A percentile compares a stretch with the other conserved stretches of the same genome.
Evolutionary conservation across 257 asterid species (phyloP).

Genomic region (Solanum neorickii): DNA sequence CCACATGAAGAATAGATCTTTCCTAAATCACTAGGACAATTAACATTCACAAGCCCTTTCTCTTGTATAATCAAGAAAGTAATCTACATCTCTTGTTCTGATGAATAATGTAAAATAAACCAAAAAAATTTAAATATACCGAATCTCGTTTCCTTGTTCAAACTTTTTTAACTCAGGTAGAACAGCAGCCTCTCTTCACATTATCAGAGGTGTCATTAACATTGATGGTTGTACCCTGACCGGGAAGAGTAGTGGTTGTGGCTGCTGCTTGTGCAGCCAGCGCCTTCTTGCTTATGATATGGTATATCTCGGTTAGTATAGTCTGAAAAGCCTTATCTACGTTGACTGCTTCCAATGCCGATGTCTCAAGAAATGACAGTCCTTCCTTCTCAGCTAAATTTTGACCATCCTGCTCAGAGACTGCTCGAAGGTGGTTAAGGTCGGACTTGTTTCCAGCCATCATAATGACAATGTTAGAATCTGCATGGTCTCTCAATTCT

Average conservation of each 20-base stretch:
- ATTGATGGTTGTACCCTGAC: constrained; percentile 9
- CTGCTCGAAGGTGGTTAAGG: constrained; percentile 6
- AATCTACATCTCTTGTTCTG: constrained; percentile 5
- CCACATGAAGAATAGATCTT: not conserved
- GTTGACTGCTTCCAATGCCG: constrained; percentile 4
- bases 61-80: constrained; percentile 6
- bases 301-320: constrained; percentile 2
- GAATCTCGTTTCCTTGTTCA: not conserved
- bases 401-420: constrained; percentile 3
- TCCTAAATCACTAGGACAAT: not conserved
- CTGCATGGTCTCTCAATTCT: constrained; percentile 10
- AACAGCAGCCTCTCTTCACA: constrained; percentile 4
- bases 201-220: not conserved
- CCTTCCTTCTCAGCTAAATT: constrained; percentile 5
- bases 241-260: not conserved
- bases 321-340: constrained; percentile 7
- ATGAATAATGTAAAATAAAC: not conserved
- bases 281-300: constrained; percentile 6
- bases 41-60: constrained; percentile 1
- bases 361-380: constrained; percentile 4
- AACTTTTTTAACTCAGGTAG: not conserved
- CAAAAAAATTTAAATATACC: not conserved
- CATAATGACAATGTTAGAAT: constrained; percentile 6
- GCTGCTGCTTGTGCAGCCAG: constrained; percentile 9
- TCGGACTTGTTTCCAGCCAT: constrained; percentile 9